phyloP scores from a whole-genome alignment of 2,329 filamentous ascomycete species.

The Neonectria hederae region DNA sequence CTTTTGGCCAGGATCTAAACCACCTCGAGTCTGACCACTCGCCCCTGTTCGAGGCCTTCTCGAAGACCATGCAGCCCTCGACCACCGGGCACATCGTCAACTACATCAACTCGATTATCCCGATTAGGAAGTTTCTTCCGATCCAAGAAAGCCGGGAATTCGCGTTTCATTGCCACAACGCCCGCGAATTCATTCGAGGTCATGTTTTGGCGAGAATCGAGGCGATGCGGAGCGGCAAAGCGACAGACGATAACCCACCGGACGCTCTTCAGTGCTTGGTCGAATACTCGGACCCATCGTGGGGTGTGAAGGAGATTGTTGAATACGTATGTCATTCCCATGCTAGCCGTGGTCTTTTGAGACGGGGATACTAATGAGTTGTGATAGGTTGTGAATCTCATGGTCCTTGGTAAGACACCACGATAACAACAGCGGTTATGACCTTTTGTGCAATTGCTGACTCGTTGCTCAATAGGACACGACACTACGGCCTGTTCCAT shows the following conservation, averaged over 20 bases:
- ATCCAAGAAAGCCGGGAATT: constrained; percentile 50
- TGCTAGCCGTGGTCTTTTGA: neutral
- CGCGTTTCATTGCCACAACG: constrained; percentile 41
- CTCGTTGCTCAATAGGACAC: constrained; percentile 40
- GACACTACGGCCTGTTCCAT: constrained; percentile 56
- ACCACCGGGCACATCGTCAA: constrained; percentile 41
- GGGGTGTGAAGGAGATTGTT: constrained; percentile 42
- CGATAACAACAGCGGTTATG: neutral
- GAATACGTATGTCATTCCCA: constrained; percentile 36
- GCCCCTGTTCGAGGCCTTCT: constrained; percentile 37
- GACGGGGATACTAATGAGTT: constrained; percentile 39
- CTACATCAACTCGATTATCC: constrained; percentile 47
- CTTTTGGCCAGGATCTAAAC: constrained; percentile 48
- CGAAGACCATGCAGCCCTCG: constrained; percentile 40
- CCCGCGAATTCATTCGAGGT: constrained; percentile 44
- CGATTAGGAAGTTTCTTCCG: constrained; percentile 49
- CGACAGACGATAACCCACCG: neutral
- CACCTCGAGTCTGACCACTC: constrained; percentile 43
- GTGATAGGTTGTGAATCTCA: constrained; percentile 54
- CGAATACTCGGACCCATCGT: constrained; percentile 38
- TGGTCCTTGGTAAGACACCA: constrained; percentile 49
- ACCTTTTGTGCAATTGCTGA: neutral
- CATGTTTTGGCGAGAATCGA: constrained; percentile 20
- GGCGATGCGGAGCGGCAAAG: constrained; percentile 1
- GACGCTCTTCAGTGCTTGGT: constrained; percentile 49